phyloP scores from a whole-genome alignment of 257 asterid genomes.

The Nicotiana attenuata region DNA sequence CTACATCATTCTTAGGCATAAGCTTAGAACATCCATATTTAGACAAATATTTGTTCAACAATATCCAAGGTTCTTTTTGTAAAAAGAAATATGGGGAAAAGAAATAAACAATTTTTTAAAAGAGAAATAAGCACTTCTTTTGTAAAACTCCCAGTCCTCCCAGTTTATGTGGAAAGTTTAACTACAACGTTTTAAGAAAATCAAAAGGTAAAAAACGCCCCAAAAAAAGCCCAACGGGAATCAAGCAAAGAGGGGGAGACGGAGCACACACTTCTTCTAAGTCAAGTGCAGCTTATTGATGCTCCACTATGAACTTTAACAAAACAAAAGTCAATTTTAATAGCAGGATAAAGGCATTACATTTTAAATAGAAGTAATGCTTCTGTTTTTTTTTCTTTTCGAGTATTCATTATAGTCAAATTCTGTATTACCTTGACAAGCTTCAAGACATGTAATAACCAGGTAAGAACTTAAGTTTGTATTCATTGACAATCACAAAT shows the following conservation, averaged over 20 bases:
- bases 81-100: neutral
- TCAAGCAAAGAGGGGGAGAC: neutral
- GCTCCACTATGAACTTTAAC: neutral
- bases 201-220: neutral
- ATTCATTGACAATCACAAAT: neutral
- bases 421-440: neutral
- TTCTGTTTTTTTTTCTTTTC: neutral
- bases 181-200: neutral
- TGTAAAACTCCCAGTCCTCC: neutral
- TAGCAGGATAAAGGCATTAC: neutral
- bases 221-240: neutral
- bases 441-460: neutral
- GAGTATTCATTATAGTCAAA: neutral
- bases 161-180: neutral
- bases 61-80: neutral
- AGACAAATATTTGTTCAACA: neutral
- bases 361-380: neutral
- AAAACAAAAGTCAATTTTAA: no score
- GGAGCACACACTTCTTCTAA: neutral
- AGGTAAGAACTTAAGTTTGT: neutral
- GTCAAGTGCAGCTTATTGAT: neutral
- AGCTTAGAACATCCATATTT: neutral
- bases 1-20: neutral
- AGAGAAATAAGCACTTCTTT: no score
- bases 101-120: neutral